Evolutionary conservation across 352 stramenopile genomes (phyloP), one percentile per base, ranked within the genome.

Genomic region (Globisporangium paroecandrum): DNA sequence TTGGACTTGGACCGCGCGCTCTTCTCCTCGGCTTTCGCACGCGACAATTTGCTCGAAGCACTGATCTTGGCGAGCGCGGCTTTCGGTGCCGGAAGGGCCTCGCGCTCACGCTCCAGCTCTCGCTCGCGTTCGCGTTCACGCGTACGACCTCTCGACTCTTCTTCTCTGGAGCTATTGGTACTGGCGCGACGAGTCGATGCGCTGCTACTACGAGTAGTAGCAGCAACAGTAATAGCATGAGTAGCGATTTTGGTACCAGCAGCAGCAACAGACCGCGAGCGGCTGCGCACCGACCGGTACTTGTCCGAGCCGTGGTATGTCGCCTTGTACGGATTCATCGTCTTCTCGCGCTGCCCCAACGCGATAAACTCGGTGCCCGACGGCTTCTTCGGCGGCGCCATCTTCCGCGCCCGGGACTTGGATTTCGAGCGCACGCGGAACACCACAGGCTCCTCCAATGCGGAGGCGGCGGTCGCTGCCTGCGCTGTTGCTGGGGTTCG

Each of bases 381-480:
- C 5, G 47, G 49, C 27, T 74, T 78, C 51, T 55, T 72, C 8
- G 58, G 53, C 27, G 74, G 41, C 41, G 15, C 58, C 51, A 71
- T 51, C 27, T 66, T 68, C 12, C 70, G 73, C 4, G 71, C 72
- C 34, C 74, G 78, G 0, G 81, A 87, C 71, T 89, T 89, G 71
- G 83, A 89, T 58, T 89, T 89, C 66, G 81, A 89, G 13, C 80
- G 79, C 47, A 71, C 71, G 57, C 82, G 80, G 51, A 82, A 76
- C 36, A 64, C 58, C 34, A 81, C 76, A 25, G 73, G 57, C n/a
- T 57, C 24, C 8, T 24, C 12, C 9, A 9, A 1, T 46, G 38
- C 38, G 1, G 38, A 46, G 38, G 1, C 18, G 7, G 36, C 12
- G 51, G 25, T 9, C 12, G 53, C 27, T 22, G 13, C 25, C 24